Evolutionary conservation across 352 stramenopile genomes (phyloP).

Genomic region (Globisporangium uncinulatum): DNA sequence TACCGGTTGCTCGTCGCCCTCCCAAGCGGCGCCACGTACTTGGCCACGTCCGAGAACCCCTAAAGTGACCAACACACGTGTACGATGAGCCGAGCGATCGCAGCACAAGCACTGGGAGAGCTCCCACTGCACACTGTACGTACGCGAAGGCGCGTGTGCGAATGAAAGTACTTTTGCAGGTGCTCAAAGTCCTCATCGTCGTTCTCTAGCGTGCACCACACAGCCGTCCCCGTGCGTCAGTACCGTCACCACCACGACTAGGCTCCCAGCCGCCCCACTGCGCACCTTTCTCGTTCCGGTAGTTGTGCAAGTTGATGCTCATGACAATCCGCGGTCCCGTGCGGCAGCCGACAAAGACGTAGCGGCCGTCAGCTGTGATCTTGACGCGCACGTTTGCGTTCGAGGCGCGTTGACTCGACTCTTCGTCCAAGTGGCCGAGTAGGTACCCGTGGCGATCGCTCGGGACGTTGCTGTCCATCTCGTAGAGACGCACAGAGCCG

Average conservation of each 20-base stretch:
- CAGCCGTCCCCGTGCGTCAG: background rate
- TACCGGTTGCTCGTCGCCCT: constrained; percentile 8
- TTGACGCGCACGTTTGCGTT: constrained; percentile 66
- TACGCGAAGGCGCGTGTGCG: constrained; percentile 53
- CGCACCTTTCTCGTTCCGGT: constrained; percentile 75
- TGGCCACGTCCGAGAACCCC: constrained; percentile 71
- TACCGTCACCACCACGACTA: no score
- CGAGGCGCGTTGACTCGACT: constrained; percentile 43
- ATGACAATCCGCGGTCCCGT: constrained; percentile 64
- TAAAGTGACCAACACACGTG: constrained; percentile 20
- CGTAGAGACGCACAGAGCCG: constrained; percentile 70
- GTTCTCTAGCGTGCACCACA: constrained; percentile 29
- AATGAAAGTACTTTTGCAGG: constrained; percentile 70
- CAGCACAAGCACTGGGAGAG: background rate
- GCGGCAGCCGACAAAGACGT: constrained; percentile 79
- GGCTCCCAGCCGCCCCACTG: no score
- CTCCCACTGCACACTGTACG: constrained; percentile 1
- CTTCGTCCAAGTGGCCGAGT: constrained; percentile 74
- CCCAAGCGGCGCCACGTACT: constrained; percentile 21
- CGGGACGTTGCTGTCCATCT: constrained; percentile 80
- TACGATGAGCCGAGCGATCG: background rate
- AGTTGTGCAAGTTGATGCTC: constrained; percentile 79
- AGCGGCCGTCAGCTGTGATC: constrained; percentile 68
- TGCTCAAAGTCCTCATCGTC: constrained; percentile 79
- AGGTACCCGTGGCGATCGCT: constrained; percentile 79